Percentiles rank a stretch among this genome's conserved stretches.
These are phyloP conservation scores for Neophaeococcomyces mojaviensis DNA, from an alignment of 2,329 filamentous ascomycete species.

Conservation along the genomic window DNA sequence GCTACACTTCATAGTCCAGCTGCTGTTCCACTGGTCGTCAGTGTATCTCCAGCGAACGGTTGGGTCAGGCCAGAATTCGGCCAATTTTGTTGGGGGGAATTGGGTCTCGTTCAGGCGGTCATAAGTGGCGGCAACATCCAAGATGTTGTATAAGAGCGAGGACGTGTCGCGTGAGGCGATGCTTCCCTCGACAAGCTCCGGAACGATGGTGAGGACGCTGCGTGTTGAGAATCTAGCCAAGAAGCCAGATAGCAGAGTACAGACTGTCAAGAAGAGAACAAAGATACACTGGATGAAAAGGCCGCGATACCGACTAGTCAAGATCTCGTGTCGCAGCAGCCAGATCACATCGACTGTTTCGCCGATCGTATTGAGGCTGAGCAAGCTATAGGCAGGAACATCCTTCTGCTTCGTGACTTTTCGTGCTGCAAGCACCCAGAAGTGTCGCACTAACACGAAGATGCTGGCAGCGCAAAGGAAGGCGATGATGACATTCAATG, in stretches of 20 bases:
- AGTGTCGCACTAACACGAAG: conserved; percentile 12
- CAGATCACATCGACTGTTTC: conserved; percentile 12
- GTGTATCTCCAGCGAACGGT: conserved; percentile 10
- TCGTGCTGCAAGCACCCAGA: conserved; percentile 10
- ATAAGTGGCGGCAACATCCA: conserved; percentile 8
- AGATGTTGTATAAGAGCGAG: conserved; percentile 3
- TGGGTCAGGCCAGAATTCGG: conserved; percentile 13
- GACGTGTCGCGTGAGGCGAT: conserved; percentile 7
- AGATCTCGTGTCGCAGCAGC: conserved; percentile 10
- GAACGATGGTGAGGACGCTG: conserved; percentile 1
- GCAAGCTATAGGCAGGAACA: conserved; percentile 9
- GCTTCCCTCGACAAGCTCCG: conserved; percentile 6
- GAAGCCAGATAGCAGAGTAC: conserved; percentile 10
- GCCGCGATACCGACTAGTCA: conserved; percentile 6
- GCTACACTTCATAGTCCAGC: conserved; percentile 12
- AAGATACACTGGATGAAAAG: conserved; percentile 11
- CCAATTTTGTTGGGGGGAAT: conserved; percentile 10
- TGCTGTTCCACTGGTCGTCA: conserved; percentile 14
- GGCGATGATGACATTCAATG: conserved; percentile 14
- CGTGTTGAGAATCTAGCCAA: conserved; percentile 13
- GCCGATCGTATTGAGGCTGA: conserved; percentile 13
- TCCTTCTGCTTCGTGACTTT: conserved; percentile 8
- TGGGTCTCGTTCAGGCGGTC: conserved; percentile 9
- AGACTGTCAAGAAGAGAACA: conserved; percentile 10
- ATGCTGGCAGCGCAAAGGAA: conserved; percentile 10